Evolutionary conservation across 2,329 filamentous ascomycete species (phyloP).

Genomic region (Fusarium heterosporum): DNA sequence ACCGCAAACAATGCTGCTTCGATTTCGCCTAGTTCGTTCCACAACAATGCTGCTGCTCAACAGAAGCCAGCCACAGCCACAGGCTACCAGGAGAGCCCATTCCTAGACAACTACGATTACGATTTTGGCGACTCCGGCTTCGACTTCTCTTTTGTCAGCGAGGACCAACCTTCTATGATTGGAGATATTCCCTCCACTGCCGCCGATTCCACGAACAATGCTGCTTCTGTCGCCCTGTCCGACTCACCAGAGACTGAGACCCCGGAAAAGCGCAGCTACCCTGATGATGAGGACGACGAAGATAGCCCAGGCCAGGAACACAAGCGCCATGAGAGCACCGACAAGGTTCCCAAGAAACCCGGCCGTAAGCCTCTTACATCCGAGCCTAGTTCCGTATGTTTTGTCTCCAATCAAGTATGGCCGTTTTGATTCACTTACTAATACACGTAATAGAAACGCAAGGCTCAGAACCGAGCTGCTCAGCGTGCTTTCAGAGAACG

Average conservation of each 20-base stretch:
- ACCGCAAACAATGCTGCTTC: constrained; percentile 55
- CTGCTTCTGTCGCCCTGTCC: constrained; percentile 61
- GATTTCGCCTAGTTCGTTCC: constrained; percentile 62
- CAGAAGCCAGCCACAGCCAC: constrained; percentile 53
- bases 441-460: constrained; percentile 76
- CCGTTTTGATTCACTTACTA: constrained; percentile 17
- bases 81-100: constrained; percentile 80
- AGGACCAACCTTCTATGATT: constrained; percentile 75
- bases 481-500: constrained; percentile 94
- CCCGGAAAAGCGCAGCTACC: constrained; percentile 78
- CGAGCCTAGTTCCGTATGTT: constrained; percentile 92
- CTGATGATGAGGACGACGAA: constrained; percentile 77
- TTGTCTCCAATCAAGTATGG: not conserved
- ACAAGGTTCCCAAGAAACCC: constrained; percentile 93
- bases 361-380: constrained; percentile 95
- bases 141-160: constrained; percentile 69
- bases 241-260: constrained; percentile 68
- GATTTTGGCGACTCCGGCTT: constrained; percentile 82
- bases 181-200: constrained; percentile 70
- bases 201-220: constrained; percentile 20
- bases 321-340: constrained; percentile 84
- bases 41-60: constrained; percentile 59
- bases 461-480: constrained; percentile 93
- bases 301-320: constrained; percentile 57
- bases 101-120: constrained; percentile 80